These are phyloP conservation scores for Deakozyma indianensis DNA, from an alignment of 805 yeast species.

Conservation along the genomic window DNA sequence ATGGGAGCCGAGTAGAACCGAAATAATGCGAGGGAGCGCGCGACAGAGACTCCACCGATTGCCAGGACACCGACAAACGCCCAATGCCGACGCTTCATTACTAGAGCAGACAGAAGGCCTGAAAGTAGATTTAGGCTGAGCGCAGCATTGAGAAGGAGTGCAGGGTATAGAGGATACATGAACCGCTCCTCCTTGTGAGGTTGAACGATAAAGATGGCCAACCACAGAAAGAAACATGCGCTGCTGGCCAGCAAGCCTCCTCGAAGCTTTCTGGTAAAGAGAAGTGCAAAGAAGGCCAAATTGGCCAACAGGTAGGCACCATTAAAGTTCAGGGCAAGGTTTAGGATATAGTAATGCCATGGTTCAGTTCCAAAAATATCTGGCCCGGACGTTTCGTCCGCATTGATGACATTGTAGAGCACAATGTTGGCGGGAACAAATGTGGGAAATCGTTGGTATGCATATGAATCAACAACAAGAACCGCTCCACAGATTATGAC, in stretches of 20 bases:
- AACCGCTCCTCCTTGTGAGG: conserved; percentile 94
- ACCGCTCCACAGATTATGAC: conserved; percentile 11
- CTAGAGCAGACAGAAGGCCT: conserved; percentile 4
- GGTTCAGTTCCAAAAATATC: conserved; percentile 85
- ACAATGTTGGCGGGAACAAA: conserved; percentile 76
- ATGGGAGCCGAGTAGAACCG: conserved; percentile 65
- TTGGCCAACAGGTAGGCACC: conserved; percentile 20
- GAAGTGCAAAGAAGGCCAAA: conserved; percentile 5
- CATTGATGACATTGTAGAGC: conserved; percentile 60
- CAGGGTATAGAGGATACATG: conserved; percentile 70
- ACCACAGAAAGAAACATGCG: conserved; percentile 53
- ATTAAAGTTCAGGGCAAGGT: conserved; percentile 66
- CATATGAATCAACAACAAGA: conserved; percentile 32
- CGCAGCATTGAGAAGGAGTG: conserved; percentile 50
- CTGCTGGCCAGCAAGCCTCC: conserved; percentile 11
- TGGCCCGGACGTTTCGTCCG: conserved; percentile 66
- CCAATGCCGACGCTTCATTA: conserved; percentile 2
- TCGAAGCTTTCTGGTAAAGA: background rate
- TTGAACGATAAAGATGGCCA: conserved; percentile 47
- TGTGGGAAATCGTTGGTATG: conserved; percentile 38
- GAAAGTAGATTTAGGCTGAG: conserved; percentile 22
- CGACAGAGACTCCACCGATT: conserved; percentile 22
- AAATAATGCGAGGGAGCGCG: conserved; percentile 47
- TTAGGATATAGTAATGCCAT: conserved; percentile 50
- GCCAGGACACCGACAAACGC: conserved; percentile 5